A percentile compares a stretch with the other conserved stretches of the same genome.
phyloP scores from a whole-genome alignment of 257 asterid species.

The Catharanthus roseus region DNA sequence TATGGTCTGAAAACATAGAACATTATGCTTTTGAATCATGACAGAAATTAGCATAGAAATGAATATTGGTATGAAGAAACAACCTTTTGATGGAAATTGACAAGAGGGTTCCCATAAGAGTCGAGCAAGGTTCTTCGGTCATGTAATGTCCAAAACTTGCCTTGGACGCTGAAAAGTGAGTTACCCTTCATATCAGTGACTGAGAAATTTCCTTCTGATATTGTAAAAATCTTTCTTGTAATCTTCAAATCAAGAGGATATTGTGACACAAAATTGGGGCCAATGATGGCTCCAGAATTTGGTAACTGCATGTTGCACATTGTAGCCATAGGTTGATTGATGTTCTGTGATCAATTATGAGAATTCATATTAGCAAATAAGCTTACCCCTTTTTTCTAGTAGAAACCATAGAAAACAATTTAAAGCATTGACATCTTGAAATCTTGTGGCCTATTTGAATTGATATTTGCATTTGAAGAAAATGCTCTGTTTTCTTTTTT shows the following conservation, averaged over 20 bases:
- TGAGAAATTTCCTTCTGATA: slow-evolving; percentile 45
- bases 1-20: slow-evolving; percentile 3
- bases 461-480: too few species aligned
- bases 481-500: too few species aligned
- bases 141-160: slow-evolving; percentile 2
- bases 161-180: slow-evolving; percentile 42
- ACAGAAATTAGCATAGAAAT: not conserved
- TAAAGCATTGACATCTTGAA: not conserved
- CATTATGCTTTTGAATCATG: not conserved
- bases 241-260: slow-evolving; percentile 6
- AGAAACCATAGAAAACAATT: not conserved
- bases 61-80: not conserved
- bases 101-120: slow-evolving; percentile 9
- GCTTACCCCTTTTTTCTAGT: not conserved
- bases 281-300: not conserved
- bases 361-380: not conserved
- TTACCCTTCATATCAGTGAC: slow-evolving; percentile 61
- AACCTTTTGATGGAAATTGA: slow-evolving; percentile 1
- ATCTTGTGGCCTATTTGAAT: too few species aligned
- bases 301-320: not conserved
- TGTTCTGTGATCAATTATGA: not conserved
- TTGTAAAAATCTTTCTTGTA: not conserved
- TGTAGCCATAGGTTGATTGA: not conserved
- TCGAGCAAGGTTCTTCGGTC: slow-evolving; percentile 7
- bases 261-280: not conserved